Evolutionary conservation across 257 asterid species (phyloP).

Genomic region (Coffea canephora): DNA sequence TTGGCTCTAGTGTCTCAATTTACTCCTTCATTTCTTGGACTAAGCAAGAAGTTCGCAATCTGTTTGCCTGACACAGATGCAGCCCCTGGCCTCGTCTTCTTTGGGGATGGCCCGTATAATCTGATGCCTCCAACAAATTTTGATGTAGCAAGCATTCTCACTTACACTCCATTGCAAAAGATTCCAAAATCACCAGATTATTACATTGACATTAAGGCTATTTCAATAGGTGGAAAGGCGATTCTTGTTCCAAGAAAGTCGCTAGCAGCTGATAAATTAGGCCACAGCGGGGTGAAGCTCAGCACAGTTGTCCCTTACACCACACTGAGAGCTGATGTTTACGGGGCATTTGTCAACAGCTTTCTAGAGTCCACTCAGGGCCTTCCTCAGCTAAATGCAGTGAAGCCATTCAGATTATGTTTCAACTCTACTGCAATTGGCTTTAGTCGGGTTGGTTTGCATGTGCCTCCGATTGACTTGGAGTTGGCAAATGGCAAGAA

Average conservation of each 20-base stretch:
- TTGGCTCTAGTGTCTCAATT: slow-evolving; percentile 30
- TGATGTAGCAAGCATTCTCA: slow-evolving; percentile 21
- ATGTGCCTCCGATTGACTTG: slow-evolving; percentile 45
- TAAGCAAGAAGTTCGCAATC: slow-evolving; percentile 23
- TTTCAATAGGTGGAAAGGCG: slow-evolving; percentile 21
- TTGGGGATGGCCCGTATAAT: slow-evolving; percentile 20
- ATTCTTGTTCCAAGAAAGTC: slow-evolving; percentile 15
- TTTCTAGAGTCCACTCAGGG: neutral
- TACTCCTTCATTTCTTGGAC: slow-evolving; percentile 10
- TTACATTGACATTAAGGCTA: slow-evolving; percentile 28
- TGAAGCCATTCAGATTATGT: slow-evolving; percentile 38
- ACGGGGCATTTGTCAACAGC: slow-evolving; percentile 27
- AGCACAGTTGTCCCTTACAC: slow-evolving; percentile 53
- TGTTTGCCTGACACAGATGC: slow-evolving; percentile 25
- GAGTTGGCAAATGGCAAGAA: slow-evolving; percentile 30
- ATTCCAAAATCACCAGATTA: slow-evolving; percentile 28
- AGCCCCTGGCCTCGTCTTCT: slow-evolving; percentile 24
- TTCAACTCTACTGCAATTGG: slow-evolving; percentile 35
- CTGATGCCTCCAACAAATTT: slow-evolving; percentile 24
- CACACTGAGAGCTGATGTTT: slow-evolving; percentile 34
- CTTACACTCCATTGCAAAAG: slow-evolving; percentile 36
- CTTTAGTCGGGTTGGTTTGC: slow-evolving; percentile 48
- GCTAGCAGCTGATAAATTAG: slow-evolving; percentile 32
- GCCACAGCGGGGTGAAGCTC: slow-evolving; percentile 51
- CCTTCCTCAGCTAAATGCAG: slow-evolving; percentile 30